These are phyloP conservation scores for Ophiostoma quercus DNA, from an alignment of 2,329 filamentous ascomycete genomes.

Conservation along the genomic window DNA sequence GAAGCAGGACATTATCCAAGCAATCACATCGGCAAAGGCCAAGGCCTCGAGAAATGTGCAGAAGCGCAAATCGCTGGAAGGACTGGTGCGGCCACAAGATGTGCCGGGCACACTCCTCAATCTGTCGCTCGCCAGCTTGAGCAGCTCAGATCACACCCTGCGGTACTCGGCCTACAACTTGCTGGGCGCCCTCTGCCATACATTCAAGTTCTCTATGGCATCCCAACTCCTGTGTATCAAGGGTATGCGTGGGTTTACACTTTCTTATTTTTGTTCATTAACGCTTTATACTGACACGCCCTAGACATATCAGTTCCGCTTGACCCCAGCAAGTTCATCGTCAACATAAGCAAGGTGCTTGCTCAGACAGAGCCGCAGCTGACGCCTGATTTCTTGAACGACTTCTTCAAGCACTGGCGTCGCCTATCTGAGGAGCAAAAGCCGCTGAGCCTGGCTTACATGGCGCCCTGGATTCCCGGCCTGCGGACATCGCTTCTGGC, in stretches of 20 bases:
- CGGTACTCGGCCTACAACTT: slow-evolving; percentile 63
- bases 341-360: slow-evolving; percentile 60
- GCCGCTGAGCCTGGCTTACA: slow-evolving; percentile 61
- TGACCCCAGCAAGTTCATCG: slow-evolving; percentile 59
- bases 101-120: slow-evolving; percentile 65
- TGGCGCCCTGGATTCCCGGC: slow-evolving; percentile 63
- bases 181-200: slow-evolving; percentile 59
- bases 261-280: too few relatives aligned
- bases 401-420: slow-evolving; percentile 68
- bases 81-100: slow-evolving; percentile 63
- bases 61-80: slow-evolving; percentile 56
- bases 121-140: slow-evolving; percentile 61
- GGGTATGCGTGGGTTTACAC: slow-evolving; percentile 39
- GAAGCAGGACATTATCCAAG: slow-evolving; percentile 58
- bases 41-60: slow-evolving; percentile 61
- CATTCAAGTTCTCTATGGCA: slow-evolving; percentile 61
- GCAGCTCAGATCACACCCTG: slow-evolving; percentile 55
- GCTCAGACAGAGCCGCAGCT: slow-evolving; percentile 60
- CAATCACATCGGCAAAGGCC: slow-evolving; percentile 50
- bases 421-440: slow-evolving; percentile 64
- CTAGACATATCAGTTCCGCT: slow-evolving; percentile 58
- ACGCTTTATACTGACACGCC: slow-evolving; percentile 9
- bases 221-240: slow-evolving; percentile 57
- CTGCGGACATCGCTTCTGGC: slow-evolving; percentile 56
- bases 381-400: slow-evolving; percentile 64